Conservation (phyloP, 2,329 filamentous ascomycete genomes). For the Leptographium lundbergii region DNA sequence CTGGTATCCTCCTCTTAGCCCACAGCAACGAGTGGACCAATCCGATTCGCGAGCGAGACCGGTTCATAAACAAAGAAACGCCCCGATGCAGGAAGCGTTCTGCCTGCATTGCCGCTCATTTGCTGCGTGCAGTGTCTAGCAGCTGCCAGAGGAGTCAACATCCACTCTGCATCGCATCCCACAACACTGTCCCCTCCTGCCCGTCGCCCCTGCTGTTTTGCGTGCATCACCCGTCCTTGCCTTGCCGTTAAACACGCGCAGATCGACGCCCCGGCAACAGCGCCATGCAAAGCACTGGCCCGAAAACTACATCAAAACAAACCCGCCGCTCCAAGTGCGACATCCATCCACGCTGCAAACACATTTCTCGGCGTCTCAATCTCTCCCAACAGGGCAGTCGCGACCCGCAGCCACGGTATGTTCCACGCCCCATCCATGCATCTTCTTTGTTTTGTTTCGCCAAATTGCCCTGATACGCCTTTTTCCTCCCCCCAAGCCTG, state of each 20-base stretch:
- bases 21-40: background rate
- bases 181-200: background rate
- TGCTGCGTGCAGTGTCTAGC: background rate
- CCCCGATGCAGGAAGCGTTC: background rate
- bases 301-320: background rate
- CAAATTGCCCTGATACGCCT: background rate
- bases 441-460: conserved; percentile 8
- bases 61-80: conserved; percentile 4
- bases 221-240: background rate
- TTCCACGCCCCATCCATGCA: background rate
- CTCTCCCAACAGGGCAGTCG: conserved; percentile 6
- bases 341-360: background rate
- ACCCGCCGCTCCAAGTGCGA: background rate
- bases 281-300: background rate
- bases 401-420: conserved; percentile 3
- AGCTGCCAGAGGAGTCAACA: background rate
- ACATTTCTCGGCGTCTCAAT: background rate
- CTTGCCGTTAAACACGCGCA: background rate
- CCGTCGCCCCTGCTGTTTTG: background rate
- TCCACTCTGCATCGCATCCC: background rate
- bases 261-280: conserved; percentile 10
- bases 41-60: background rate
- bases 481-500: background rate
- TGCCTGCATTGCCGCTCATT: background rate
- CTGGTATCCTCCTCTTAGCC: background rate